Evolutionary conservation across 495 filamentous ascomycete genomes (phyloP), one percentile per base, ranked within the genome.

Genomic region (Parmelia sp.): DNA sequence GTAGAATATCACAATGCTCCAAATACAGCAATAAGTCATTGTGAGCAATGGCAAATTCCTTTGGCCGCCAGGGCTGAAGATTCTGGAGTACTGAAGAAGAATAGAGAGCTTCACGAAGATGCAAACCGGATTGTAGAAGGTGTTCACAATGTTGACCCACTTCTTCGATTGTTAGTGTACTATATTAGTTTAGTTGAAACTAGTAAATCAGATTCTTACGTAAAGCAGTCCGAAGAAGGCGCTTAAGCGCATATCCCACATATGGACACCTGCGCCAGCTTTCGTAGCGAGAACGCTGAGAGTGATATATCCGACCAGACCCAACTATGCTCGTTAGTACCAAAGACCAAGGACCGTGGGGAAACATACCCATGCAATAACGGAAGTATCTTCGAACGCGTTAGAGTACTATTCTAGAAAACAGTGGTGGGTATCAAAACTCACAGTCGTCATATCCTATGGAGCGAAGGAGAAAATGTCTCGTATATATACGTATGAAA

Each of bases 51-150:
- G 14, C 62, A 62, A 14, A 10, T 65, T 42, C 3, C 37, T 9
- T 44, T 42, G 37, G 7, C 64, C 44, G 33, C n/a, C 35, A 17
- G 67, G 64, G 23, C 61, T 57, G 29, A 69, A 66, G 53, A 69
- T 58, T 14, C 64, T 37, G 12, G 66, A 56, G 51, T 66, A 69
- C 35, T 65, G 63, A n/a, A 69, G 64, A 11, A 69, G 58, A n/a
- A 69, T 69, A 4, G 67, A 64, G 14, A 61, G n/a, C 45, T 66
- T 69, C 42, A 56, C 40, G 4, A 66, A 37, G 57, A 59, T 61
- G 3, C 60, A 23, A 11, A 33, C 31, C 12, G 49, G n/a, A n/a
- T 12, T 17, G 33, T 66, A 66, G 0, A 62, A 3, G 17, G 64
- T 66, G 23, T 7, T 9, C 0, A 6, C 36, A 17, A 62, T 29